Evolutionary conservation across 2,329 filamentous ascomycete species (phyloP).

Genomic region (Anisogramma anomala): DNA sequence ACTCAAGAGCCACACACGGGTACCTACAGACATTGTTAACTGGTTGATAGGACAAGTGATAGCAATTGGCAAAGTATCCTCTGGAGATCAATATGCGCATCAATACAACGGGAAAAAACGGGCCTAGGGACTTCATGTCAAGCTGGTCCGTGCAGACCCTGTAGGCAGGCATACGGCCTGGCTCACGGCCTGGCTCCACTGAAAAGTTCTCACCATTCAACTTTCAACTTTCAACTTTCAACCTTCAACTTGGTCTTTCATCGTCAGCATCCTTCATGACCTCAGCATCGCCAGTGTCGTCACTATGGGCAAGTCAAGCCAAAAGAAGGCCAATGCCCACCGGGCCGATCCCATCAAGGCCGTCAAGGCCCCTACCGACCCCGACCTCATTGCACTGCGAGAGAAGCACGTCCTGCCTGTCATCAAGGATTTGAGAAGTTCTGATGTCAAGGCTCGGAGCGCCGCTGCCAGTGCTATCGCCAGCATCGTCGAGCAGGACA

Average conservation of each 20-base stretch:
- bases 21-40: too few species aligned
- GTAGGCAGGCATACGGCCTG: too few species aligned
- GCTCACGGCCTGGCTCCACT: neutral
- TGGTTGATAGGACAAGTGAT: too few species aligned
- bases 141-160: neutral
- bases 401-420: conserved; percentile 53
- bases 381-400: conserved; percentile 50
- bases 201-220: neutral
- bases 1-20: too few species aligned
- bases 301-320: conserved; percentile 49
- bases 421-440: conserved; percentile 46
- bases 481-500: conserved; percentile 50
- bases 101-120: too few species aligned
- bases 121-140: too few species aligned
- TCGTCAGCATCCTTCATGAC: neutral
- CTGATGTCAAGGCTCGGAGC: conserved; percentile 47
- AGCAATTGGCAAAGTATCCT: too few species aligned
- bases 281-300: neutral
- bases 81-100: too few species aligned
- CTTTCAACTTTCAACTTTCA: neutral
- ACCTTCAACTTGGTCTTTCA: neutral
- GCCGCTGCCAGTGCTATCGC: conserved; percentile 47
- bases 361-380: conserved; percentile 50
- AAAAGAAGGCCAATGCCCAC: conserved; percentile 37
- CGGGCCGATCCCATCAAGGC: conserved; percentile 43